Evolutionary conservation across 805 yeast genomes (phyloP).

Genomic region (Metschnikowia cerradonensis): DNA sequence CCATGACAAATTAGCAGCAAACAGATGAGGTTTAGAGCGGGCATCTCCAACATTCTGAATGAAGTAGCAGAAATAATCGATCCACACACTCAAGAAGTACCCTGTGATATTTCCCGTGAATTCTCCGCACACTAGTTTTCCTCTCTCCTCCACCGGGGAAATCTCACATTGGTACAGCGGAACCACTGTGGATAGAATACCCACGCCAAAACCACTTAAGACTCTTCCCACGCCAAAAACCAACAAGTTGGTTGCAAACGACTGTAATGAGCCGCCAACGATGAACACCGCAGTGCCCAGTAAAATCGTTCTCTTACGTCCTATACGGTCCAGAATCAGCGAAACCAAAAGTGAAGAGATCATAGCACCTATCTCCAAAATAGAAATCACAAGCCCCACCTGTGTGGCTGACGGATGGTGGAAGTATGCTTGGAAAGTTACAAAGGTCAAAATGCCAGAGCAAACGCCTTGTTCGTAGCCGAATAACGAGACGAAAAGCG

Average conservation of each 20-base stretch:
- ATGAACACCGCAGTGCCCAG: constrained; percentile 17
- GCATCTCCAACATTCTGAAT: constrained; percentile 50
- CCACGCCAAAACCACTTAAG: constrained; percentile 83
- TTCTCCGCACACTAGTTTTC: constrained; percentile 80
- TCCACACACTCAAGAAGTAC: constrained; percentile 81
- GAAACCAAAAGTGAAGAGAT: constrained; percentile 18
- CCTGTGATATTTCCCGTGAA: constrained; percentile 85
- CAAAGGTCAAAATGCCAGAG: constrained; percentile 78
- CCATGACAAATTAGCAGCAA: constrained; percentile 56
- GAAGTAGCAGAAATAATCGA: constrained; percentile 71
- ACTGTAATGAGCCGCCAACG: constrained; percentile 17
- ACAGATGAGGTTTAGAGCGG: constrained; percentile 30
- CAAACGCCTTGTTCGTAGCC: constrained; percentile 69
- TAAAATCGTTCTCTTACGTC: constrained; percentile 19
- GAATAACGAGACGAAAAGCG: constrained; percentile 35
- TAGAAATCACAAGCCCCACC: constrained; percentile 18
- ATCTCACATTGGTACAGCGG: constrained; percentile 89
- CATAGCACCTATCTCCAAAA: constrained; percentile 21
- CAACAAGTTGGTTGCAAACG: constrained; percentile 47
- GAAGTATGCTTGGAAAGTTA: constrained; percentile 49
- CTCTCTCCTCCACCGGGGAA: constrained; percentile 82
- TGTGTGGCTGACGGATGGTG: constrained; percentile 16
- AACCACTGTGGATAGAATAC: constrained; percentile 75
- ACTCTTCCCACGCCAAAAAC: constrained; percentile 71
- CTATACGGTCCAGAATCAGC: constrained; percentile 15